A percentile compares a stretch with the other conserved stretches of the same genome.
phyloP scores from a whole-genome alignment of 495 filamentous ascomycete genomes.

The Neurospora sp. region DNA sequence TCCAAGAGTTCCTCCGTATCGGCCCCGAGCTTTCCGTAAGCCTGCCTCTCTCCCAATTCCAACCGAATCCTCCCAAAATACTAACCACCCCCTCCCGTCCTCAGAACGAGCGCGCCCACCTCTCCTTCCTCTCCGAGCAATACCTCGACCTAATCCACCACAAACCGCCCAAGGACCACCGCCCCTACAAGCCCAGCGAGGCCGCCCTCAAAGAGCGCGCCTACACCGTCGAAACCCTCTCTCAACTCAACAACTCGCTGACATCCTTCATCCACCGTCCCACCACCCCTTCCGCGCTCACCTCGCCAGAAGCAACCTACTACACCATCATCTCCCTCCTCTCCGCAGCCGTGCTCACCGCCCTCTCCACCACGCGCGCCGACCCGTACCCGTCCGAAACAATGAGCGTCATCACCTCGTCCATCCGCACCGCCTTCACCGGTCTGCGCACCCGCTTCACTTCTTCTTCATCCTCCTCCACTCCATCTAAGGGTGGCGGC shows the following conservation, averaged over 20 bases:
- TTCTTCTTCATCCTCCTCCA: background rate
- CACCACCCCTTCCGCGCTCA: constrained; percentile 10
- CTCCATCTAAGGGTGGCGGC: background rate
- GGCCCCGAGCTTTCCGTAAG: constrained; percentile 31
- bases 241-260: constrained; percentile 22
- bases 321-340: constrained; percentile 22
- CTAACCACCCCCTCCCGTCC: background rate
- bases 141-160: constrained; percentile 32
- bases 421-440: constrained; percentile 10
- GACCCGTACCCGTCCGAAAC: constrained; percentile 6
- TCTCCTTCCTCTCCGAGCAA: constrained; percentile 31
- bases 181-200: constrained; percentile 23
- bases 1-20: constrained; percentile 30
- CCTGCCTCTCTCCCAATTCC: background rate
- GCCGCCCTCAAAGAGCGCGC: constrained; percentile 25
- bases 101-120: constrained; percentile 26
- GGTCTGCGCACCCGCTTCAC: constrained; percentile 15
- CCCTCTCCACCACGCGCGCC: constrained; percentile 13
- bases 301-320: constrained; percentile 14
- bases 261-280: constrained; percentile 17
- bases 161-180: constrained; percentile 34
- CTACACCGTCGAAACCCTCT: constrained; percentile 19
- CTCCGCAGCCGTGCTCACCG: constrained; percentile 12
- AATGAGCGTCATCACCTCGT: constrained; percentile 3
- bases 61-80: background rate